Percentiles rank a stretch among this genome's conserved stretches.
These are phyloP conservation scores for Ceratobasidium sp. DNA, from an alignment of 1,284 basidiomycete species.

Conservation along the genomic window DNA sequence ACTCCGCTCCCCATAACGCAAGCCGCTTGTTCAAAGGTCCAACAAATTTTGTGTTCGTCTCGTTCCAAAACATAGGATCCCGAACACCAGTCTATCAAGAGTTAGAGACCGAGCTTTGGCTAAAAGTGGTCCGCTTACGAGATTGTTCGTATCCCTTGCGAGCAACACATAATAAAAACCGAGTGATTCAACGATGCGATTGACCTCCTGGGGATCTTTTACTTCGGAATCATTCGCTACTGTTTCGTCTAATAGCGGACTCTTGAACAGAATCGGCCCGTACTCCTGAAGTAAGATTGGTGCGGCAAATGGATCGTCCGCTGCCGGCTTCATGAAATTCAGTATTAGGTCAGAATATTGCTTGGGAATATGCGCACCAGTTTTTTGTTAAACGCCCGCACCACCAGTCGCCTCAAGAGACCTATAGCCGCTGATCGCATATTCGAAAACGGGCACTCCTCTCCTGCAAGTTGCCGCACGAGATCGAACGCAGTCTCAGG, in stretches of 20 bases:
- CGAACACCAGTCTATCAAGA: slow-evolving; percentile 16
- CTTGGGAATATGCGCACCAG: slow-evolving; percentile 1
- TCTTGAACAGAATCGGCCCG: slow-evolving; percentile 13
- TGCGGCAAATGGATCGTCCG: slow-evolving; percentile 29
- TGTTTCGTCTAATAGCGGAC: not conserved
- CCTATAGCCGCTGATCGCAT: slow-evolving; percentile 30
- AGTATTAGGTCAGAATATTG: not conserved
- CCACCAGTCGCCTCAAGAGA: slow-evolving; percentile 26
- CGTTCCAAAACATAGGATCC: not conserved
- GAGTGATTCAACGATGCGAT: slow-evolving; percentile 22
- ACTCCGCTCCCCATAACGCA: not conserved
- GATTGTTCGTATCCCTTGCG: slow-evolving; percentile 11
- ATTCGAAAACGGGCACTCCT: slow-evolving; percentile 33
- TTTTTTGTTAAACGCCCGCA: slow-evolving; percentile 23
- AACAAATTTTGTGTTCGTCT: slow-evolving; percentile 5
- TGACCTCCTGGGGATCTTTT: slow-evolving; percentile 33
- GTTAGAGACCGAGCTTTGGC: not conserved
- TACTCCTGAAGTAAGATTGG: slow-evolving; percentile 27
- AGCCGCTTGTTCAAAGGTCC: not conserved
- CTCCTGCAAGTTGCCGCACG: slow-evolving; percentile 11
- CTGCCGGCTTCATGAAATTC: not conserved
- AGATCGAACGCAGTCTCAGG: slow-evolving; percentile 23
- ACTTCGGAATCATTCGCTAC: not conserved
- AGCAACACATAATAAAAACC: slow-evolving; percentile 33
- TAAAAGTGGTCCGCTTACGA: not conserved